phyloP scores from a whole-genome alignment of 2,329 filamentous ascomycete genomes.

The Fusarium avenaceum region DNA sequence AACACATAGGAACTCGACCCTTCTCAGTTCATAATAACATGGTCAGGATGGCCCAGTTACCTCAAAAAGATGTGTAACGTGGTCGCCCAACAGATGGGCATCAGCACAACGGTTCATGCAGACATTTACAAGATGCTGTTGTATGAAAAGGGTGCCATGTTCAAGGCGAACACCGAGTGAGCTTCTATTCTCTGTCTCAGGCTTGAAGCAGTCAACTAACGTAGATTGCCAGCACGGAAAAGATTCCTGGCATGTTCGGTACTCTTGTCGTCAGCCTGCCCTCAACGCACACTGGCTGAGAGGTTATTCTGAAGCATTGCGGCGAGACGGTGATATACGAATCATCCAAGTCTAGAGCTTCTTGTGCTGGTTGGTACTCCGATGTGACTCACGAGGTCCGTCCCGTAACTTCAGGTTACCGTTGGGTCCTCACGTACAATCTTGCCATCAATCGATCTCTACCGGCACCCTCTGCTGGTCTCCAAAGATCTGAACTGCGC shows the following conservation, averaged over 20 bases:
- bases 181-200: not conserved
- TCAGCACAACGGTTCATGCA: constrained; percentile 50
- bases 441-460: constrained; percentile 51
- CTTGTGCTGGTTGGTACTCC: constrained; percentile 60
- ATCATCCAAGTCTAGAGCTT: constrained; percentile 46
- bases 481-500: constrained; percentile 11
- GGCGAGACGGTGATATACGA: constrained; percentile 51
- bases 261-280: constrained; percentile 64
- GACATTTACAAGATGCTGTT: constrained; percentile 63
- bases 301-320: constrained; percentile 58
- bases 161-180: constrained; percentile 61
- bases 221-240: constrained; percentile 55
- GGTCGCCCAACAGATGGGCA: constrained; percentile 52
- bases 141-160: constrained; percentile 64
- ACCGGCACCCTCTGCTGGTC: constrained; percentile 41
- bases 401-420: constrained; percentile 61
- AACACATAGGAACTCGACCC: constrained; percentile 61
- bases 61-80: constrained; percentile 44
- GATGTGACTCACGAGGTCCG: constrained; percentile 67
- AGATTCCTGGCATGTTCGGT: constrained; percentile 63
- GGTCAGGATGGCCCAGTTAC: constrained; percentile 52
- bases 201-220: not conserved
- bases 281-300: constrained; percentile 62
- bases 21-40: constrained; percentile 54
- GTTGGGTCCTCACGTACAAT: constrained; percentile 67